Base-by-base conservation (phyloP, 805 yeast genomes). In the Metschnikowia lochheadii region DNA sequence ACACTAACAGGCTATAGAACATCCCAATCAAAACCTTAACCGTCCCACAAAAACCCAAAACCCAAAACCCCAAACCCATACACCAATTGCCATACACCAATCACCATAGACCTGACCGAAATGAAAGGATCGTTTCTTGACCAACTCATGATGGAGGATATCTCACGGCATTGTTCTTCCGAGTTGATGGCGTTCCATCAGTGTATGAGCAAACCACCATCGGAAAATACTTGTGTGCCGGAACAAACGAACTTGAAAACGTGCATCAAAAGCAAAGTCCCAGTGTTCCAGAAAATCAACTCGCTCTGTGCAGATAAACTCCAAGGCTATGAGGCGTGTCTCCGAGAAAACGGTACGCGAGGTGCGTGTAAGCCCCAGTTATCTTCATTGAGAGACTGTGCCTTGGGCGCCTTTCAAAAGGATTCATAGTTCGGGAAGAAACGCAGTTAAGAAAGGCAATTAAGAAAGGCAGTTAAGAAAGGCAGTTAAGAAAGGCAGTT, bases 71-170 rank as follows among this genome's bases (percentile, higher is more conserved):
- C n/a, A 18, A 18, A 18, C 20, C 20, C 3, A 18, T 18, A 18
- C n/a, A n/a, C n/a, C n/a, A n/a, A n/a, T n/a, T n/a, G n/a, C n/a
- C n/a, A n/a, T n/a, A n/a, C n/a, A n/a, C n/a, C n/a, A n/a, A n/a
- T n/a, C n/a, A n/a, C n/a, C n/a, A n/a, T n/a, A n/a, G n/a, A n/a
- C n/a, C n/a, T n/a, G n/a, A n/a, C n/a, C n/a, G 20, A 21, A 8
- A 39, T 57, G 60, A 51, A 59, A 5, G 46, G 53, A 13, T 52
- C 53, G 7, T 35, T 53, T 21, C 66, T 88, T 31, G 96, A 88
- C 66, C 91, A 87, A 62, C 72, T 85, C 46, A 77, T 88, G 32
- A 78, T 88, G 54, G 90, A 87, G 54, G 96, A 88, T 60, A 81
- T 86, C 50, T 90, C 95, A 13, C 77, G 81, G 49, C 72, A 76